Conservation (phyloP, 495 filamentous ascomycete genomes). For the Lasiosphaeria hispida region DNA sequence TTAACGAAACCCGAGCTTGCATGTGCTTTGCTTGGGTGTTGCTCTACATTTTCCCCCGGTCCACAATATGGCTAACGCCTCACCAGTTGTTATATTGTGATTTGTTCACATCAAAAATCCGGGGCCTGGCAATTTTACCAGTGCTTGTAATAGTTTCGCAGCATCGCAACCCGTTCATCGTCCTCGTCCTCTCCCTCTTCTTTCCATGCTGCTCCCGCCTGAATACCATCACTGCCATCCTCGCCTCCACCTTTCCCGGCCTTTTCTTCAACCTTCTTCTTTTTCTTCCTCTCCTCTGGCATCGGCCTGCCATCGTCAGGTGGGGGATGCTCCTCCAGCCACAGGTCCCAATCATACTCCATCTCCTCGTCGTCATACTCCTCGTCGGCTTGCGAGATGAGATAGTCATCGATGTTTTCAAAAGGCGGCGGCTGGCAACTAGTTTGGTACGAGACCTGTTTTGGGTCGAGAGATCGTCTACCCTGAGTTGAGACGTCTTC, state of each 20-base stretch:
- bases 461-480: not conserved
- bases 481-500: no score
- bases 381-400: slow-evolving; percentile 2
- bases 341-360: slow-evolving; percentile 11
- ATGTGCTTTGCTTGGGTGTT: no score
- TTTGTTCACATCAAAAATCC: no score
- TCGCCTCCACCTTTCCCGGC: not conserved
- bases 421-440: not conserved
- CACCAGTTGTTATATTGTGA: no score
- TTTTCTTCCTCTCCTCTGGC: not conserved
- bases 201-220: not conserved
- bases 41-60: no score
- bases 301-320: not conserved
- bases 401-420: not conserved
- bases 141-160: slow-evolving; percentile 25
- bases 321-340: not conserved
- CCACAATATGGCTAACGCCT: no score
- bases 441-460: not conserved
- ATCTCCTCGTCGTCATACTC: slow-evolving; percentile 7
- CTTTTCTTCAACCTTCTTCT: not conserved
- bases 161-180: slow-evolving; percentile 7
- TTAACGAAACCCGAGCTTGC: no score
- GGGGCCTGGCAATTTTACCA: slow-evolving; percentile 25
- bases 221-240: not conserved
- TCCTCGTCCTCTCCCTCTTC: slow-evolving; percentile 16